Base-by-base conservation (phyloP, 2,329 filamentous ascomycete genomes). In the Apiospora arundinis region DNA sequence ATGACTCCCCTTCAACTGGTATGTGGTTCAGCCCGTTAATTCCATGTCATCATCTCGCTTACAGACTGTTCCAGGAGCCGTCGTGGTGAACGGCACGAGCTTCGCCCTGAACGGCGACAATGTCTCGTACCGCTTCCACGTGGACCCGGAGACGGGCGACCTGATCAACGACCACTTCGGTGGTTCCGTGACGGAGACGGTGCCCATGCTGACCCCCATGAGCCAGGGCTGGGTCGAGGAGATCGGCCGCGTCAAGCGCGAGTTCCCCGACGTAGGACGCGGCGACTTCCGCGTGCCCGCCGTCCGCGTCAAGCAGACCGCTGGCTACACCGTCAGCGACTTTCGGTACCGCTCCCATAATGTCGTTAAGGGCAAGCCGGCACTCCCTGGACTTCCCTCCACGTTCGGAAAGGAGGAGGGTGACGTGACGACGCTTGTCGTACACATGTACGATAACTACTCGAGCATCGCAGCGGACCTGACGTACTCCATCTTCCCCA, bases 231-330 rank as follows among this genome's bases (percentile, higher is more conserved):
- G 90, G 90, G 82, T 85, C 46, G 80, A 85, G 44, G 76, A 83
- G 67, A 78, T 85, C 46, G 85, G 85, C 14, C 88, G 87, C 56
- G 77, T 85, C 21, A 85, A 88, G 21, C 86, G 90, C 40, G 90
- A 92, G 76, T 91, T 91, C 70, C 90, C 90, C 1, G 90, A 92
- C 72, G 81, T 90, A 5, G 90, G 90, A 0, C 85, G 90, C 9
- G 90, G 90, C 21, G 90, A 92, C 76, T 90, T 91, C 74, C 85
- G 91, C 4, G 81, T 86, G 2, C 90, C 90, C 0, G 90, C 90
- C 0, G 84, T 92, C 16, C 86, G 88, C 48, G 89, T 92, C 74
- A 83, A 84, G 69, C 89, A 92, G 75, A 81, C 86, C 1, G 84
- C 84, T 21, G 90, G 90, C 42, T 85, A 89, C 72, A 90, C 89